Percentiles rank a stretch among this genome's conserved stretches.
These are phyloP conservation scores for Dryas octopetala DNA, from an alignment of 306 rosid genomes.

Conservation along the genomic window DNA sequence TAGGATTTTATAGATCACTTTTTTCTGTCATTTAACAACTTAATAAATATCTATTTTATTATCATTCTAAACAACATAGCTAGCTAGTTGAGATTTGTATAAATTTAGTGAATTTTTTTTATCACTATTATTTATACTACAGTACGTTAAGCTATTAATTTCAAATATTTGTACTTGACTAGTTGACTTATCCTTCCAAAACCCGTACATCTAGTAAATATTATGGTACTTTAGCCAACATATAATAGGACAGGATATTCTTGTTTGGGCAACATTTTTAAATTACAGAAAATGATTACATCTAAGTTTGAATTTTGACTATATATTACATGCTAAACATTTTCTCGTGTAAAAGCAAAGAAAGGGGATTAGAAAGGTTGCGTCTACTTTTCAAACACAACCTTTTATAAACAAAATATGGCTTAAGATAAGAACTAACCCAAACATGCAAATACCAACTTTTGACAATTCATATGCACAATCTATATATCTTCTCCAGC, in stretches of 20 bases:
- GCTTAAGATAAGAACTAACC: slow-evolving; percentile 2
- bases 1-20: too few relatives aligned
- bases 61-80: too few relatives aligned
- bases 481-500: slow-evolving; percentile 21
- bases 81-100: too few relatives aligned
- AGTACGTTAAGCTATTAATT: background rate
- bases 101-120: too few relatives aligned
- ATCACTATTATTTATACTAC: too few relatives aligned
- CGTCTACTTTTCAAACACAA: slow-evolving; percentile 37
- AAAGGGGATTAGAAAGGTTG: slow-evolving; percentile 20
- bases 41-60: too few relatives aligned
- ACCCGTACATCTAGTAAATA: background rate
- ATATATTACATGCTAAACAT: slow-evolving; percentile 16
- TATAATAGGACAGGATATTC: background rate
- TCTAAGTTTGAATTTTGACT: slow-evolving; percentile 14
- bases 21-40: too few relatives aligned
- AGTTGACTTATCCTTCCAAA: background rate
- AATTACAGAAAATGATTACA: slow-evolving; percentile 37
- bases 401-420: slow-evolving; percentile 1
- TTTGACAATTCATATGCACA: slow-evolving; percentile 39
- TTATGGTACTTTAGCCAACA: background rate
- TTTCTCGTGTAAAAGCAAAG: slow-evolving; percentile 12
- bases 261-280: slow-evolving; percentile 25
- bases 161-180: background rate
- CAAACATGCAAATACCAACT: slow-evolving; percentile 29